Base-by-base conservation (phyloP, 1,139 yeast genomes). In the Suhomyces bolitotheri region DNA sequence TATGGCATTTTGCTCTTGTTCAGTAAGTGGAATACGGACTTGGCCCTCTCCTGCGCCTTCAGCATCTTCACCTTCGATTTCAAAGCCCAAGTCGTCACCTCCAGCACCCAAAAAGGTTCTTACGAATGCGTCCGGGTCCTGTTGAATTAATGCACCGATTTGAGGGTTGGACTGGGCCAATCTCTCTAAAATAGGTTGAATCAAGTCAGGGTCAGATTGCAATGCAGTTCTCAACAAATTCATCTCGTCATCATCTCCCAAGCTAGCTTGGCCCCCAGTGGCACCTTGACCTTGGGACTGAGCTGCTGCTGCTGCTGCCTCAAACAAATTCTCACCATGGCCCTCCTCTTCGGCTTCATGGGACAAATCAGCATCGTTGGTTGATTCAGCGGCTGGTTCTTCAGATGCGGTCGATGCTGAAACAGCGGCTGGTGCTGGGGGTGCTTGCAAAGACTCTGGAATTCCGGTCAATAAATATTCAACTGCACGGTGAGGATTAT, bases 401-500 rank as follows among this genome's bases (percentile, higher is more conserved):
- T 55, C 40, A 16, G 60, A 47, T n/a, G 60, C 49, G 11, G 62
- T 38, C 13, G 51, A 41, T 34, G 52, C 50, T 25, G 58, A 6
- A 16, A 55, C 39, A 16, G 60, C 47, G n/a, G 59, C 49, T 12
- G 62, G 40, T 12, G 51, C 42, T 34, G 52, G 51, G 25, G 59
- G 60, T 11, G 58, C 55, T 52, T 66, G 73, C 45, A 73, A 64
- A 33, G 73, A 62, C 49, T 84, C 92, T 24, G 97, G 97, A 35
- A 92, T 80, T 4, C 97, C 97, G 27, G 90, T 87, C 50, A 92
- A 67, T 40, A 92, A 72, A 59, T 92, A 90, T 58, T 94, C 98
- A 5, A 90, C 97, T 0, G 99, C 99, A 54, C 98, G 81, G 56
- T 92, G 97, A 16, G 99, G 98, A 63, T 92, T 90, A 64, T 92